Evolutionary conservation across 2,329 filamentous ascomycete genomes (phyloP).

Genomic region (Dendrostoma leiphaemia): DNA sequence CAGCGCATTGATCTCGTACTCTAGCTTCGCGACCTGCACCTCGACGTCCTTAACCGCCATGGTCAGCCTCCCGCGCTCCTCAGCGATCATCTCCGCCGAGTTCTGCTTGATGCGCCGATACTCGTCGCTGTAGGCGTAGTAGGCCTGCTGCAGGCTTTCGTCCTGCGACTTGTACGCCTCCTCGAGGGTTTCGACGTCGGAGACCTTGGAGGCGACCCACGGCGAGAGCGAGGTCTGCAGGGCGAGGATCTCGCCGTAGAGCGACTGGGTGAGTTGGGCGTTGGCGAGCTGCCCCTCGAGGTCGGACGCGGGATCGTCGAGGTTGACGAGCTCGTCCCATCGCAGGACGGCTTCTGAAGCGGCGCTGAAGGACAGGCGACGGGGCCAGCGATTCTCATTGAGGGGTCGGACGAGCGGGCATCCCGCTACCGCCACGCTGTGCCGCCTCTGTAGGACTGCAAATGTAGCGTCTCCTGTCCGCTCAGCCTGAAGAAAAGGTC

Average conservation of each 20-base stretch:
- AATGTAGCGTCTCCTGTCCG: slow-evolving; percentile 41
- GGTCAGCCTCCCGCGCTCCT: slow-evolving; percentile 66
- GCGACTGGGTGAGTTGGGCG: slow-evolving; percentile 53
- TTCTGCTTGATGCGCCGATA: slow-evolving; percentile 67
- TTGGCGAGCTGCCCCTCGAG: slow-evolving; percentile 34
- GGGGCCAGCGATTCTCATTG: slow-evolving; percentile 64
- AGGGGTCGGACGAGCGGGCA: slow-evolving; percentile 30
- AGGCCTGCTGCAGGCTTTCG: slow-evolving; percentile 63
- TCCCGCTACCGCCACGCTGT: slow-evolving; percentile 48
- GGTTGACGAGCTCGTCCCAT: slow-evolving; percentile 57
- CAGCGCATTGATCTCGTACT: slow-evolving; percentile 87
- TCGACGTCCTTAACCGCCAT: slow-evolving; percentile 79
- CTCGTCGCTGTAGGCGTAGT: slow-evolving; percentile 67
- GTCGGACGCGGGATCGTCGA: slow-evolving; percentile 23
- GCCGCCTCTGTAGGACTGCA: slow-evolving; percentile 59
- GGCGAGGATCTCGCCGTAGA: slow-evolving; percentile 51
- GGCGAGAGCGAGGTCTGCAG: slow-evolving; percentile 53
- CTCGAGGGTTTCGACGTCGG: slow-evolving; percentile 58
- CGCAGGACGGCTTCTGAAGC: slow-evolving; percentile 71
- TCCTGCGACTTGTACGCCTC: slow-evolving; percentile 60
- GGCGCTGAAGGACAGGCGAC: slow-evolving; percentile 71
- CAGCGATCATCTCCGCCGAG: slow-evolving; percentile 66
- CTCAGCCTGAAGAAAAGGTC: slow-evolving; percentile 48
- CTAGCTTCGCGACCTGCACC: slow-evolving; percentile 76
- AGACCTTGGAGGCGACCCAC: slow-evolving; percentile 61